These are phyloP conservation scores for Fusarium newnesense DNA, from an alignment of 2,329 filamentous ascomycete genomes.

Conservation along the genomic window DNA sequence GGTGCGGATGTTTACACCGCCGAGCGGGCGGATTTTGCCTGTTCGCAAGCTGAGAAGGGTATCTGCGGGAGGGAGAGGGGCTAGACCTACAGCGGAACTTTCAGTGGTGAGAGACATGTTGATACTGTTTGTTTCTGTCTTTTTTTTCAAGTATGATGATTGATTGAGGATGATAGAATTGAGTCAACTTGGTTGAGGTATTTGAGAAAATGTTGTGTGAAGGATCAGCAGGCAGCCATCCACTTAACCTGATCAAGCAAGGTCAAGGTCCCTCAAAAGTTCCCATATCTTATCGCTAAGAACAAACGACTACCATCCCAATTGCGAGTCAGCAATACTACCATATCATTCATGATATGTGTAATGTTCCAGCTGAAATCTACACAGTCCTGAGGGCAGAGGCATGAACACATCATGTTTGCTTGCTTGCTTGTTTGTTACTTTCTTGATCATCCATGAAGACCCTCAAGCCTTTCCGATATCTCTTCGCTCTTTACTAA, in stretches of 20 bases:
- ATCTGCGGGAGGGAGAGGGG: constrained; percentile 25
- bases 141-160: not conserved
- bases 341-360: not conserved
- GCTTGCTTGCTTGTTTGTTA: not conserved
- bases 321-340: not conserved
- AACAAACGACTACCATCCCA: not conserved
- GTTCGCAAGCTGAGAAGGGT: constrained; percentile 29
- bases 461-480: not conserved
- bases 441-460: no score
- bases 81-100: constrained; percentile 19
- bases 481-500: not conserved
- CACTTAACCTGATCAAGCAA: constrained; percentile 23
- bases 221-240: not conserved
- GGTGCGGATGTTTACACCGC: constrained; percentile 29
- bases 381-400: not conserved
- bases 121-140: not conserved
- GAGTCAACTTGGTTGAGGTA: not conserved
- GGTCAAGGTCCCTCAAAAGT: constrained; percentile 2
- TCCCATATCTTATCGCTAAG: constrained; percentile 2
- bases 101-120: not conserved
- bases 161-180: not conserved
- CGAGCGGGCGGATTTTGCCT: constrained; percentile 27
- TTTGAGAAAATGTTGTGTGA: not conserved
- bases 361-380: not conserved
- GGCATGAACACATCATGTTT: not conserved